Evolutionary conservation across 345 rosid species (phyloP).

Genomic region (Gossypium anomalum): DNA sequence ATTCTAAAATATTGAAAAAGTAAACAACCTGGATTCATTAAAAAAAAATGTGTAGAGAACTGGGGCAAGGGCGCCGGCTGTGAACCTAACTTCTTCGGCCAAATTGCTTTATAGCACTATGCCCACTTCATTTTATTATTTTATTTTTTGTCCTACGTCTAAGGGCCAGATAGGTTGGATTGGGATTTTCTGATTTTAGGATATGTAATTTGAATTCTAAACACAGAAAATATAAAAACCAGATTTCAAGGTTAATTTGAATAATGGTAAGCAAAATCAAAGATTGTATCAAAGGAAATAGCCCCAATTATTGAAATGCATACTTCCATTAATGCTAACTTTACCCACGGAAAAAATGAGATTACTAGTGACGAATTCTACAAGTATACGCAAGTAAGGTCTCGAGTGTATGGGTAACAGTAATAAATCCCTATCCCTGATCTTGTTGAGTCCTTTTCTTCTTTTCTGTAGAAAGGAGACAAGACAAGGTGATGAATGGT

Average conservation of each 20-base stretch:
- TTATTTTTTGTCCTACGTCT: no score
- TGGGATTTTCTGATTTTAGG: no score
- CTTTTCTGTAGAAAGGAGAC: not conserved
- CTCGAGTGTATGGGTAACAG: not conserved
- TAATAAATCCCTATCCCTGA: not conserved
- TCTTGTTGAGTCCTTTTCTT: not conserved
- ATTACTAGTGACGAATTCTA: not conserved
- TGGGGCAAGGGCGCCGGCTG: constrained; percentile 1
- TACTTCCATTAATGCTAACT: not conserved
- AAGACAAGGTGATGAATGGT: not conserved
- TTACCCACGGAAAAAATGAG: not conserved
- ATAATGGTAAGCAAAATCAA: no score
- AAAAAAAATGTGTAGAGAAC: no score
- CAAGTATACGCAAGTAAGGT: not conserved
- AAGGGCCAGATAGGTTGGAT: no score
- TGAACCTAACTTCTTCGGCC: not conserved
- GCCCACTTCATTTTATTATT: not conserved
- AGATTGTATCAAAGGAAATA: no score
- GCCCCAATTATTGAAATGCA: not conserved
- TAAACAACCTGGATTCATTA: no score
- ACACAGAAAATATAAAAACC: no score
- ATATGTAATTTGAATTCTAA: no score
- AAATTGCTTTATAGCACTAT: not conserved
- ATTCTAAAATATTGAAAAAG: no score
- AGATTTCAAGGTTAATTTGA: no score